Conservation (phyloP, 2,329 filamentous ascomycete species). For the Aureobasidium sp. region DNA sequence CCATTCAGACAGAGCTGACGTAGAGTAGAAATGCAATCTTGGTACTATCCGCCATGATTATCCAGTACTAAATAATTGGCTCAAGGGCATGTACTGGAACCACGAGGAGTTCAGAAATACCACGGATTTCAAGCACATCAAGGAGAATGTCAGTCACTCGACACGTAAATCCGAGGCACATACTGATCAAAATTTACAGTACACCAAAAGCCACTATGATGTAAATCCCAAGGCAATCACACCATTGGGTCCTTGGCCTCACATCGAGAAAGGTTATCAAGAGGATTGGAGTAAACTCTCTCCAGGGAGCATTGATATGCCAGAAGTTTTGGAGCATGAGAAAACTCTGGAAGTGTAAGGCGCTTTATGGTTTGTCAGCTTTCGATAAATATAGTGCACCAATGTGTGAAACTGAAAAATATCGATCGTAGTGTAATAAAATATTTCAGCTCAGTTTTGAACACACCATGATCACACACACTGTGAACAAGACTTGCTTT, state of each 20-base stretch:
- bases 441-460: too few species aligned
- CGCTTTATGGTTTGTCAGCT: neutral
- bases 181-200: constrained; percentile 22
- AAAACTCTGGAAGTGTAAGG: constrained; percentile 20
- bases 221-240: constrained; percentile 58
- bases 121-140: constrained; percentile 61
- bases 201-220: constrained; percentile 53
- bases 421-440: too few species aligned
- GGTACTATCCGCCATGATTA: constrained; percentile 53
- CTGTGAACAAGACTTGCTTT: too few species aligned
- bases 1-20: neutral
- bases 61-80: constrained; percentile 54
- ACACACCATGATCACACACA: too few species aligned
- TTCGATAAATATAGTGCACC: too few species aligned
- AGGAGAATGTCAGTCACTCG: constrained; percentile 49
- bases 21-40: constrained; percentile 49
- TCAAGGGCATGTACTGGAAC: constrained; percentile 54
- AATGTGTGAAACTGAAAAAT: too few species aligned
- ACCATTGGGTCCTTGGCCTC: constrained; percentile 54
- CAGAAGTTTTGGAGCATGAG: constrained; percentile 29
- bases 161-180: constrained; percentile 9
- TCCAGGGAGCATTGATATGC: constrained; percentile 43
- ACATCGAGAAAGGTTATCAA: constrained; percentile 49
- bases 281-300: constrained; percentile 42
- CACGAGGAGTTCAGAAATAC: constrained; percentile 47